Evolutionary conservation across 305 asterid species (phyloP).

Genomic region (Caryopteris hybrid): DNA sequence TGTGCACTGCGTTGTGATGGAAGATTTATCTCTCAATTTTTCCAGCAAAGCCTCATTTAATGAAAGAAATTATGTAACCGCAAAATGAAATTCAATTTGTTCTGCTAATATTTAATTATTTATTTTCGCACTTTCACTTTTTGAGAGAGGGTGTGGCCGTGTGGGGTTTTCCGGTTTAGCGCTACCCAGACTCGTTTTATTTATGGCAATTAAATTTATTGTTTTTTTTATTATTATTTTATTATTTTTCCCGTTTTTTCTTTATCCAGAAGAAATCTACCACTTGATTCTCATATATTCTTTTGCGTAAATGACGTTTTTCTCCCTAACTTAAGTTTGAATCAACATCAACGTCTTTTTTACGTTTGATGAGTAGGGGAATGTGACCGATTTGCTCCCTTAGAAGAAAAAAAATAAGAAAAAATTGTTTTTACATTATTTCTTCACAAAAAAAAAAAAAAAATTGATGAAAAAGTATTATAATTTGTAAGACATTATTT

Average conservation of each 20-base stretch:
- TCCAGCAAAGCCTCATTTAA: conserved; percentile 1
- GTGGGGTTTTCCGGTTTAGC: conserved; percentile 22
- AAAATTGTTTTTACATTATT: too few relatives aligned
- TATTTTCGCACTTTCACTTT: conserved; percentile 20
- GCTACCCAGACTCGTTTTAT: conserved; percentile 9
- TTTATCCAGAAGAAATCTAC: background rate
- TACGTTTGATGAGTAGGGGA: too few relatives aligned
- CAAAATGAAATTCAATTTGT: background rate
- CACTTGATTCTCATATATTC: background rate
- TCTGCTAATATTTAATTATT: conserved; percentile 18
- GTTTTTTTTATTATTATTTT: background rate
- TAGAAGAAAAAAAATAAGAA: too few relatives aligned
- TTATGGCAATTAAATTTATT: background rate
- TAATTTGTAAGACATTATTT: too few relatives aligned
- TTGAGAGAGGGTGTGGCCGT: conserved; percentile 16
- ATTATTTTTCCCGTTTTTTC: background rate
- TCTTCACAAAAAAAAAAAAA: too few relatives aligned
- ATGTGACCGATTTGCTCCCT: too few relatives aligned
- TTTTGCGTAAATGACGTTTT: background rate
- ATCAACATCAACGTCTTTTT: background rate
- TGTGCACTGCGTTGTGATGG: background rate
- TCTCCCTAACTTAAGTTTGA: background rate
- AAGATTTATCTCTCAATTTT: conserved; percentile 15
- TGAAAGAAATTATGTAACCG: conserved; percentile 20
- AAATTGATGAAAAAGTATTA: too few relatives aligned